These are phyloP conservation scores for Penicillium canariense DNA, from an alignment of 495 filamentous ascomycete species.

Conservation along the genomic window DNA sequence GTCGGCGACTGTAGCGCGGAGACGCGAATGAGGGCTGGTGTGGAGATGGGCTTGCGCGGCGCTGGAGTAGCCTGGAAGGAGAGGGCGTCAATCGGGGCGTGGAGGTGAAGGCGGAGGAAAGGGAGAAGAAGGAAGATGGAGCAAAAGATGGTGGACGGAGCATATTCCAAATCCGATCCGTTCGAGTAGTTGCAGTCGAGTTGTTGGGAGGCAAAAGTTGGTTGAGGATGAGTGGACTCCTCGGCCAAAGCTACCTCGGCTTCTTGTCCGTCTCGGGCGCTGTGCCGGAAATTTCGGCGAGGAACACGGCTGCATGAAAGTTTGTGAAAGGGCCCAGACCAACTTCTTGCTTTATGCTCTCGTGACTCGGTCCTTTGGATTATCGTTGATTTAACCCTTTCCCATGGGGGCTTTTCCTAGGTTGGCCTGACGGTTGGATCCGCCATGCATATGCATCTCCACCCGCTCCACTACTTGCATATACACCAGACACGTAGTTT, in stretches of 20 bases:
- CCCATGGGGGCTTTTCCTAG: not conserved
- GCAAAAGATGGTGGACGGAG: conserved; percentile 13
- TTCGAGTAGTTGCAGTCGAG: not conserved
- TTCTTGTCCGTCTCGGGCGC: conserved; percentile 4
- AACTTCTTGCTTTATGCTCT: not conserved
- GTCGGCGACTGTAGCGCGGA: not conserved
- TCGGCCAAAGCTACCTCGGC: conserved; percentile 10
- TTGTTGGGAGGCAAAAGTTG: conserved; percentile 14
- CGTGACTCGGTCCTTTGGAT: not conserved
- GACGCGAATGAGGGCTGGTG: not conserved
- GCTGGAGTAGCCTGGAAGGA: not conserved
- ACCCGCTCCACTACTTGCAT: conserved; percentile 1
- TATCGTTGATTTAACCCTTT: not conserved
- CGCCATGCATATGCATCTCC: not conserved
- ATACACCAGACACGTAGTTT: too few relatives aligned
- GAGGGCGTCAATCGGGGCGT: not conserved
- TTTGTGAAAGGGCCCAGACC: not conserved
- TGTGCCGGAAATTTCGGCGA: not conserved
- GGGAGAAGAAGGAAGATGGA: not conserved
- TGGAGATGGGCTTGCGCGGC: not conserved
- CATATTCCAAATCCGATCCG: conserved; percentile 12
- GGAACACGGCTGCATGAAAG: not conserved
- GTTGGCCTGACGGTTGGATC: not conserved
- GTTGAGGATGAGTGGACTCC: conserved; percentile 13
- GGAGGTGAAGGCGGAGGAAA: conserved; percentile 2